phyloP scores from a whole-genome alignment of 1,139 yeast genomes.

The Sugiyamaella castrensis region DNA sequence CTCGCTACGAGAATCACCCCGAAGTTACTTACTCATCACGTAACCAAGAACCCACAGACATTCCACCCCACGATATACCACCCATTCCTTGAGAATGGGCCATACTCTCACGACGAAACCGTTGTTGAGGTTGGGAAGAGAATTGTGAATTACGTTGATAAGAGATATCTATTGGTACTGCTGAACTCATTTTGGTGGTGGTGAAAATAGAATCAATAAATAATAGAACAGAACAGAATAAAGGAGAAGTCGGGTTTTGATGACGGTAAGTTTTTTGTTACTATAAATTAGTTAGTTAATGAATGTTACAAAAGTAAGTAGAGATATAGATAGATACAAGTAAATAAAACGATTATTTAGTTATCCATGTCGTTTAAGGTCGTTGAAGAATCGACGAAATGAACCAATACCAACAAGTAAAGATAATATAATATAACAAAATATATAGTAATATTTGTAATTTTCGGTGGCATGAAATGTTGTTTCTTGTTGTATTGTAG shows the following conservation, averaged over 20 bases:
- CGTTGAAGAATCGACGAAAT: too few species aligned
- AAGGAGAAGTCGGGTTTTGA: too few species aligned
- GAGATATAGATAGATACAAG: too few species aligned
- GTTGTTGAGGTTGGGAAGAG: conserved; percentile 35
- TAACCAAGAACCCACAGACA: conserved; percentile 92
- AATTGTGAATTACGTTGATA: conserved; percentile 33
- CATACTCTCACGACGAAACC: conserved; percentile 73
- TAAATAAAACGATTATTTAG: too few species aligned
- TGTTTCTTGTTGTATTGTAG: neutral
- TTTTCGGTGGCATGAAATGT: neutral
- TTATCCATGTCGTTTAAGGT: too few species aligned
- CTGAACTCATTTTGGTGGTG: conserved; percentile 29
- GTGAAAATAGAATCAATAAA: neutral
- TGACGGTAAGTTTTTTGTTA: too few species aligned
- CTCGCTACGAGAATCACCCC: neutral
- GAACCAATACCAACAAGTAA: too few species aligned
- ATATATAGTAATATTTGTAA: too few species aligned
- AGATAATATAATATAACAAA: too few species aligned
- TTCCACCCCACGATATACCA: conserved; percentile 97
- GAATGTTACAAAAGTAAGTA: too few species aligned
- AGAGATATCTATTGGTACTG: conserved; percentile 44
- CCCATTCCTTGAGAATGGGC: conserved; percentile 98
- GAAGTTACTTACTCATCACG: conserved; percentile 72
- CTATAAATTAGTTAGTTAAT: too few species aligned
- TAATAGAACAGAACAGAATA: neutral